Conservation (phyloP, 768 basidiomycete species). For the Galerina sulciceps region DNA sequence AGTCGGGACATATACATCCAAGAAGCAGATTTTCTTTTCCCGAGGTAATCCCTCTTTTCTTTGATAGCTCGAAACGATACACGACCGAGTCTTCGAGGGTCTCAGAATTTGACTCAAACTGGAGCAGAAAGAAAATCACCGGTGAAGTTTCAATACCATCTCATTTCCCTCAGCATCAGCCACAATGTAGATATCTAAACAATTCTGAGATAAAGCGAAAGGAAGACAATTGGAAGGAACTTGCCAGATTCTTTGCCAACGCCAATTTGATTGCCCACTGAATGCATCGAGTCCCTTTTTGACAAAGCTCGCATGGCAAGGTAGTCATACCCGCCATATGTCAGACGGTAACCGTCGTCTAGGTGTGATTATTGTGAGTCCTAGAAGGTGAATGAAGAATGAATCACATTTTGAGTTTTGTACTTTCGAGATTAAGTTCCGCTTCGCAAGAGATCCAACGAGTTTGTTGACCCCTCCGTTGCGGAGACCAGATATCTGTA, state of each 20-base stretch:
- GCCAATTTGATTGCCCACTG: conserved; percentile 97
- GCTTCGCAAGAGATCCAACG: conserved; percentile 88
- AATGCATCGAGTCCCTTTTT: conserved; percentile 84
- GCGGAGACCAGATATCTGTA: conserved; percentile 90
- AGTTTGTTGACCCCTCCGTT: conserved; percentile 94
- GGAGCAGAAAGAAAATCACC: conserved; percentile 49
- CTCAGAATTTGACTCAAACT: conserved; percentile 1
- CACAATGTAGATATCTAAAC: conserved; percentile 85
- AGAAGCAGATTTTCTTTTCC: conserved; percentile 92
- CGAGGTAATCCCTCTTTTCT: conserved; percentile 93
- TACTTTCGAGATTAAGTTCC: conserved; percentile 86
- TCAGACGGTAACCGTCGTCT: conserved; percentile 98
- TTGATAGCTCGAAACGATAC: conserved; percentile 98
- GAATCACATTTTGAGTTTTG: conserved; percentile 88
- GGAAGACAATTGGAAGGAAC: conserved; percentile 20
- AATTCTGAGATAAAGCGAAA: neutral
- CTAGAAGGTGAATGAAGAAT: neutral
- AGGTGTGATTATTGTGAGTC: conserved; percentile 12
- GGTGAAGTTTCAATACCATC: conserved; percentile 92
- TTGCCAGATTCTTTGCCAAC: conserved; percentile 97
- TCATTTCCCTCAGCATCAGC: conserved; percentile 83
- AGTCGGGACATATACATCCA: conserved; percentile 99
- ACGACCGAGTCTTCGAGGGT: conserved; percentile 77
- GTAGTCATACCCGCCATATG: conserved; percentile 98
- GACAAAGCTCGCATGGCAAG: conserved; percentile 93